Base-by-base conservation (phyloP, 2,329 filamentous ascomycete species). In the Leptoxyphium fumago region DNA sequence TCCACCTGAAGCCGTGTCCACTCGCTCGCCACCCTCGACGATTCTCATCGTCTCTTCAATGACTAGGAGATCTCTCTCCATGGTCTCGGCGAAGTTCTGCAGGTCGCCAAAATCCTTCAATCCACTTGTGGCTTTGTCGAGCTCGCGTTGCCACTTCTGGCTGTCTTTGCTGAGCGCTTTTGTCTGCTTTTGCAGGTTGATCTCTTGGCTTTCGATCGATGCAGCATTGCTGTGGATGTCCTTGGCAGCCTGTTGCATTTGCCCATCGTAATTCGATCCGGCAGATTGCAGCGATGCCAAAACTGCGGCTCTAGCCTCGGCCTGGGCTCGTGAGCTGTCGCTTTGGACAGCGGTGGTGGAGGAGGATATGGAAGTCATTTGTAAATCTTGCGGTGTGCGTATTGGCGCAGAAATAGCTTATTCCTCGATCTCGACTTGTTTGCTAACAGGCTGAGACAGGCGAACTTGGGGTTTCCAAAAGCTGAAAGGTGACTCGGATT, bases 1-100 rank as follows among this genome's bases (percentile, higher is more conserved):
- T 13, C 57, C 57, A 13, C 57, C 55, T 45, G 55, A 58, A 1
- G 52, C 57, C 47, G 46, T 56, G 46, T 57, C 52, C 17, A 48
- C 38, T 17, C 43, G 43, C 26, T 53, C 55, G 15, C 50, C 45
- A 9, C 58, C 57, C 39, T 62, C 60, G 9, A 49, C 60, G 21
- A 61, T 50, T 39, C 60, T 49, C 49, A 64, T 40, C 7, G 60
- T 64, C 49, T 63, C 61, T 45, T 64, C 62, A 42, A 62, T 42
- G 18, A 63, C 58, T 38, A 57, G 45, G 28, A 64, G 53, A 30
- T 63, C 62, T 10, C 60, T 52, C 48, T 63, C 84, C 56, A 89
- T 69, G 64, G 87, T 77, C 71, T 91, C 84, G 17, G 84, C 82
- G 84, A 84, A 91, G 61, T 88, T 88, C 69, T 89, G 83, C 57